Conservation (phyloP, 257 asterid genomes). For the Solanum corneliomulleri region DNA sequence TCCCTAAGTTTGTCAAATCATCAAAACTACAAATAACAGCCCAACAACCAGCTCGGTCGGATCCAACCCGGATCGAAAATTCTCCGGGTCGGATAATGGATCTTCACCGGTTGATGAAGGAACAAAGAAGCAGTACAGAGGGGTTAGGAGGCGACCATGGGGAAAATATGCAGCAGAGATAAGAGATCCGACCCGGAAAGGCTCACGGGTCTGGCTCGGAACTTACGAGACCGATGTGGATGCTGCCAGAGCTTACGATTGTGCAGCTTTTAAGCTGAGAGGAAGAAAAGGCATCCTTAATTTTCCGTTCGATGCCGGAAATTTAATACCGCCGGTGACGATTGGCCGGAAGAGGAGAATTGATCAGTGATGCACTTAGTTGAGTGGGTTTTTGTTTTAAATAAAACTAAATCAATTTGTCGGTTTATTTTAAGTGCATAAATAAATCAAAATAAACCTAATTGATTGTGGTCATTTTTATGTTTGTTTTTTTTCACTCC, state of each 20-base stretch:
- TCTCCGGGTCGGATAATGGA: background rate
- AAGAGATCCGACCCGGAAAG: slow-evolving; percentile 61
- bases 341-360: slow-evolving; percentile 39
- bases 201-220: slow-evolving; percentile 75
- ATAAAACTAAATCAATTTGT: too few species aligned
- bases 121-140: slow-evolving; percentile 35
- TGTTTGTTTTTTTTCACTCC: too few species aligned
- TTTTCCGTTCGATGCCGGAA: slow-evolving; percentile 73
- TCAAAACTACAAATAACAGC: too few species aligned
- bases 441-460: too few species aligned
- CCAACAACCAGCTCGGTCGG: background rate
- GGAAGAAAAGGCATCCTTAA: slow-evolving; percentile 62
- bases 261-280: slow-evolving; percentile 73
- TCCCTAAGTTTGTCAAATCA: too few species aligned
- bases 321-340: slow-evolving; percentile 25
- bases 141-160: slow-evolving; percentile 82
- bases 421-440: too few species aligned
- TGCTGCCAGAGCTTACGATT: slow-evolving; percentile 80
- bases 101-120: background rate
- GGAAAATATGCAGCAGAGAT: slow-evolving; percentile 90
- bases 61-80: slow-evolving; percentile 3
- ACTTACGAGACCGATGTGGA: slow-evolving; percentile 57
- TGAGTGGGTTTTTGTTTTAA: too few species aligned
- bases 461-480: too few species aligned
- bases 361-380: background rate